These are phyloP conservation scores for Colletotrichum spinosum DNA, from an alignment of 2,329 filamentous ascomycete species.

Conservation along the genomic window DNA sequence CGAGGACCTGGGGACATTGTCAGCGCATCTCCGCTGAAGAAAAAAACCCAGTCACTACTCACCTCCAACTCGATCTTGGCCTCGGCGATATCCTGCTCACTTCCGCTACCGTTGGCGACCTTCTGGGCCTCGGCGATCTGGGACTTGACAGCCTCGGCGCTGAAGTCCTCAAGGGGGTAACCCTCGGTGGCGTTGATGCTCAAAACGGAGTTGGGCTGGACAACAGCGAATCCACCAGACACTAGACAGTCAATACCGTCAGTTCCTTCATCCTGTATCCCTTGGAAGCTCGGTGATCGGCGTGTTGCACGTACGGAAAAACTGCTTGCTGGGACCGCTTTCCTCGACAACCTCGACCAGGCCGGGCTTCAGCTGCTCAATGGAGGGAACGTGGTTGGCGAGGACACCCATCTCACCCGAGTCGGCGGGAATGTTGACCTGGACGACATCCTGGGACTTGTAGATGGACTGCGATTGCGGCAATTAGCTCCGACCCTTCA, in stretches of 20 bases:
- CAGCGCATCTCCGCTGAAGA: conserved; percentile 44
- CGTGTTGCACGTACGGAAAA: conserved; percentile 82
- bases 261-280: conserved; percentile 24
- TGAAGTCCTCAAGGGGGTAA: conserved; percentile 95
- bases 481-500: conserved; percentile 58
- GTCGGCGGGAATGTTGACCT: conserved; percentile 99
- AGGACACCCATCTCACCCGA: conserved; percentile 99
- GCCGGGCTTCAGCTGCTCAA: conserved; percentile 98
- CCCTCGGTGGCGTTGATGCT: conserved; percentile 99
- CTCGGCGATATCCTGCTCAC: conserved; percentile 97
- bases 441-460: conserved; percentile 79
- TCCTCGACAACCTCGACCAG: conserved; percentile 97
- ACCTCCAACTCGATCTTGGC: conserved; percentile 99
- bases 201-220: conserved; percentile 93
- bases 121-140: conserved; percentile 97
- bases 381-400: conserved; percentile 97
- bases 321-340: conserved; percentile 89
- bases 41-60: conserved; percentile 43
- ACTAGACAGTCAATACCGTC: conserved; percentile 64
- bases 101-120: conserved; percentile 89
- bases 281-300: conserved; percentile 37
- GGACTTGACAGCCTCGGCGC: conserved; percentile 85
- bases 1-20: conserved; percentile 73
- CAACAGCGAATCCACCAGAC: conserved; percentile 95
- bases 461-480: conserved; percentile 73